A percentile compares a stretch with the other conserved stretches of the same genome.
phyloP scores from a whole-genome alignment of 2,329 filamentous ascomycete genomes.

The Cyphellophora europaea region DNA sequence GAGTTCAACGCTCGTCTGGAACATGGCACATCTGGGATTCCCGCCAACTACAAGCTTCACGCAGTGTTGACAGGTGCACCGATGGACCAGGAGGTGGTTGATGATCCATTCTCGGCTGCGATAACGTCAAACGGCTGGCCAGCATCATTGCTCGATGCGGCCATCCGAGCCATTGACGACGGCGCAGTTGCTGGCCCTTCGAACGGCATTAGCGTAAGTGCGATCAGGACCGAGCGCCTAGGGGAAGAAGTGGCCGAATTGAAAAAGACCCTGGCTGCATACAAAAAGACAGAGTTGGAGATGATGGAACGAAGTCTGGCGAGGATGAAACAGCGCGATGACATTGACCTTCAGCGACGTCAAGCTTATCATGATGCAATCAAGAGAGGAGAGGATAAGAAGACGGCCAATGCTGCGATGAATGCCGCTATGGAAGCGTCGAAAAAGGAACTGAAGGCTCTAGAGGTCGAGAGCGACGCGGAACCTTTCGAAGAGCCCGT shows the following conservation, averaged over 20 bases:
- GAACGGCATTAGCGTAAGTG: constrained; percentile 18
- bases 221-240: constrained; percentile 16
- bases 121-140: constrained; percentile 8
- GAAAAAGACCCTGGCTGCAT: constrained; percentile 22
- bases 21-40: constrained; percentile 25
- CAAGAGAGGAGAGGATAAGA: constrained; percentile 32
- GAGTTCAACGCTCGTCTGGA: constrained; percentile 27
- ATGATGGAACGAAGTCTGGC: constrained; percentile 27
- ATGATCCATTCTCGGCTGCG: constrained; percentile 20
- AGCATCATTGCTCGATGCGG: constrained; percentile 16
- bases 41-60: constrained; percentile 32
- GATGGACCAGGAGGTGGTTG: constrained; percentile 31
- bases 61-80: constrained; percentile 30
- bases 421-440: constrained; percentile 22
- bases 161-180: constrained; percentile 15
- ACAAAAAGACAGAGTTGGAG: constrained; percentile 28
- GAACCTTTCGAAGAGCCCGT: constrained; percentile 8
- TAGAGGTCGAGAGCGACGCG: constrained; percentile 11
- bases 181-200: neutral
- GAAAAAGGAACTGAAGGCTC: constrained; percentile 6
- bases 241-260: constrained; percentile 30
- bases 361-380: constrained; percentile 36
- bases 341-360: constrained; percentile 28
- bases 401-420: constrained; percentile 14
- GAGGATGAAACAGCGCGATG: constrained; percentile 29